Evolutionary conservation across 1,139 yeast species (phyloP).

Genomic region (Taiozyma onychis): DNA sequence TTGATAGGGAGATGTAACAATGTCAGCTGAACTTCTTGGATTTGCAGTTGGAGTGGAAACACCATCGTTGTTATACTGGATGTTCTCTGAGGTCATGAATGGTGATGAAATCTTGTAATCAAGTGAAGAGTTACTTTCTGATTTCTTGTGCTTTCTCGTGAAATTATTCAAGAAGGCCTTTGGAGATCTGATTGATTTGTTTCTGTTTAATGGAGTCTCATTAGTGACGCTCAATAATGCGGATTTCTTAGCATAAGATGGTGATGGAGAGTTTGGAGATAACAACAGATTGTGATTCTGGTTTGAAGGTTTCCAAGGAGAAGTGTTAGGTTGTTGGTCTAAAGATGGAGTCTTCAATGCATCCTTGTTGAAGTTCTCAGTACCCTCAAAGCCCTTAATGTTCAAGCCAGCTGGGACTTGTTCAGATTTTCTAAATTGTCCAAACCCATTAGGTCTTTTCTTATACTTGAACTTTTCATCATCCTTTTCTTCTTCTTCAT

Average conservation of each 20-base stretch:
- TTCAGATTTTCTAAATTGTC: constrained; percentile 15
- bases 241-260: constrained; percentile 2
- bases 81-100: constrained; percentile 11
- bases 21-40: constrained; percentile 3
- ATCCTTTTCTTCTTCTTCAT: neutral
- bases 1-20: constrained; percentile 13
- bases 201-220: constrained; percentile 8
- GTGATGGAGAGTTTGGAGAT: constrained; percentile 12
- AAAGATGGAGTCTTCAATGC: neutral
- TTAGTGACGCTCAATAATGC: constrained; percentile 9
- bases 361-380: neutral
- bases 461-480: constrained; percentile 5
- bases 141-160: constrained; percentile 22
- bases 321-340: neutral
- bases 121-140: constrained; percentile 17
- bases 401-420: constrained; percentile 17
- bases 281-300: constrained; percentile 8
- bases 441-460: constrained; percentile 11
- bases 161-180: constrained; percentile 28
- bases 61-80: constrained; percentile 2
- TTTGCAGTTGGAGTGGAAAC: neutral
- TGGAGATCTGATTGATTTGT: constrained; percentile 27
- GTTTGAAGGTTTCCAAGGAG: constrained; percentile 2
- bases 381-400: constrained; percentile 12
- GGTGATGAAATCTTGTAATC: constrained; percentile 22